Evolutionary conservation across 1,139 yeast species (phyloP), one percentile per base, ranked within the genome.

Genomic region (Blastobotrys proliferans): DNA sequence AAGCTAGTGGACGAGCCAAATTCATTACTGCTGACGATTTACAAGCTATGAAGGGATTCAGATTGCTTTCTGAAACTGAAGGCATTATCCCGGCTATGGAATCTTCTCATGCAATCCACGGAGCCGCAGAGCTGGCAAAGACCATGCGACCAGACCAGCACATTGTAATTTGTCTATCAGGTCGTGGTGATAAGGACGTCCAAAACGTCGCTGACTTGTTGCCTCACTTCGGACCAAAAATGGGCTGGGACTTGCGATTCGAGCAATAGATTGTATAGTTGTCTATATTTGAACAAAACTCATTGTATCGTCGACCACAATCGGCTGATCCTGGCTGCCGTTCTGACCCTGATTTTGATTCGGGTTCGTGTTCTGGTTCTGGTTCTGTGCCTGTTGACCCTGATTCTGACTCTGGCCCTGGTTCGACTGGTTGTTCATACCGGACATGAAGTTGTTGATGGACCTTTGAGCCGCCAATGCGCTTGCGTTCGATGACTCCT

Each of bases 131-230:
- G 67, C 74, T 85, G 41, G 98, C 99, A 27, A 86, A 86, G 71
- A 81, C 81, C 13, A 74, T 92, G 83, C 64, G 73, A 21, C 77
- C 81, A 54, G 96, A 84, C 53, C 77, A 88, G 68, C 81, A 86
- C 61, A 70, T 92, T 50, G 81, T 92, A 49, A 84, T 92, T 60
- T 87, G 88, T 62, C 77, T 92, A 47, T 86, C 96, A 41, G 99
- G 99, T 59, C 85, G 98, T 73, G 99, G 99, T 68, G 99, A 94
- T 65, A 92, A 92, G 72, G 99, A 92, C 63, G 98, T 92, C 28
- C 97, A 90, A 69, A 85, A 92, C 62, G 97, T 92, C 46, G 98
- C 98, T 33, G 97, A 92, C 65, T 79, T 83, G 40, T 74, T 92
- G 61, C 98, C 98, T 37, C 77, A 67, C 50, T 73, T 88, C 48